phyloP scores from a whole-genome alignment of 2,329 filamentous ascomycete genomes.

The Fusarium annulatum region DNA sequence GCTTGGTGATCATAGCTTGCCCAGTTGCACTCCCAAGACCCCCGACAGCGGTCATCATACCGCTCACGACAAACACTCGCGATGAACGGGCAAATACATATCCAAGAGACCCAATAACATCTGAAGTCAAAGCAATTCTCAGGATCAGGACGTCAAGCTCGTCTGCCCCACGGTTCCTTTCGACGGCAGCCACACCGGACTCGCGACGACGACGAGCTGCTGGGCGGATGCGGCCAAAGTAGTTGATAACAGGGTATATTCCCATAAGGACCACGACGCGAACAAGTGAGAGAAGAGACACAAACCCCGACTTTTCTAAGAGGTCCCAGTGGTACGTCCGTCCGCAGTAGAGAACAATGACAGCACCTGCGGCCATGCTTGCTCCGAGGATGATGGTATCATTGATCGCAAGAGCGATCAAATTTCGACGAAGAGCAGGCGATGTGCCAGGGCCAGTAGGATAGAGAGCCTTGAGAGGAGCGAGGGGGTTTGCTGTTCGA shows the following conservation, averaged over 20 bases:
- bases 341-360: slow-evolving; percentile 85
- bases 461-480: slow-evolving; percentile 80
- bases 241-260: slow-evolving; percentile 80
- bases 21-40: slow-evolving; percentile 88
- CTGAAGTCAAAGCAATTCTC: slow-evolving; percentile 78
- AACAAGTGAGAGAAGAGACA: slow-evolving; percentile 80
- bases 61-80: slow-evolving; percentile 75
- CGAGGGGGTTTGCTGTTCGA: slow-evolving; percentile 73
- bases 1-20: slow-evolving; percentile 88
- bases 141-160: slow-evolving; percentile 81
- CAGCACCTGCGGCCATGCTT: slow-evolving; percentile 82
- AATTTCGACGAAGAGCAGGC: slow-evolving; percentile 75
- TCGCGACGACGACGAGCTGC: slow-evolving; percentile 54
- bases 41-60: slow-evolving; percentile 79
- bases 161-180: slow-evolving; percentile 77
- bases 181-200: slow-evolving; percentile 50
- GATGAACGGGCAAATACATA: slow-evolving; percentile 75
- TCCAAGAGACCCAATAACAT: slow-evolving; percentile 79
- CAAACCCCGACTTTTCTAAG: slow-evolving; percentile 81
- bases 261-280: slow-evolving; percentile 81
- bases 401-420: slow-evolving; percentile 82
- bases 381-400: slow-evolving; percentile 87
- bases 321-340: slow-evolving; percentile 85
- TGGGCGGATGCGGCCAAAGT: slow-evolving; percentile 73
- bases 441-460: slow-evolving; percentile 74